These are phyloP conservation scores for Collybia nuda DNA, from an alignment of 768 basidiomycete species.

Conservation along the genomic window DNA sequence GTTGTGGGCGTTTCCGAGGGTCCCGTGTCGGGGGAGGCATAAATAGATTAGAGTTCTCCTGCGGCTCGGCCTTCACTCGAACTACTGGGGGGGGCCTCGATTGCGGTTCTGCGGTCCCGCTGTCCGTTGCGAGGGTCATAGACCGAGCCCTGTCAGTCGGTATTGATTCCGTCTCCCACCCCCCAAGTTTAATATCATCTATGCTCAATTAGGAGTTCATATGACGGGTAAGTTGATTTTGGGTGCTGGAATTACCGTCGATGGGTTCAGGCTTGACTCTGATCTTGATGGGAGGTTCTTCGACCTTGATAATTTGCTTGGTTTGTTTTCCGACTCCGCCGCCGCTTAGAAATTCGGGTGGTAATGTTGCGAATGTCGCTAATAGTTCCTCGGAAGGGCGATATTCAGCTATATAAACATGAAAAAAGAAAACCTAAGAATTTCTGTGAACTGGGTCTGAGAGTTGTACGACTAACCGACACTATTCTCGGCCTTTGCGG, in stretches of 20 bases:
- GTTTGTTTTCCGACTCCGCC: not conserved
- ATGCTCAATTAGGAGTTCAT: not conserved
- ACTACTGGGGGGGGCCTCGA: not conserved
- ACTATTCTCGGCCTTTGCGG: not conserved
- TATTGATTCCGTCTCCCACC: not conserved
- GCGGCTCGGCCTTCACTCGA: conserved; percentile 11
- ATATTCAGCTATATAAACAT: not conserved
- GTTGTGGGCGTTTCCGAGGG: conserved; percentile 3
- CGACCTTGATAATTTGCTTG: not conserved
- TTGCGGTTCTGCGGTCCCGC: not conserved
- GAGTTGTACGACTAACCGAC: not conserved
- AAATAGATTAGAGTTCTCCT: conserved; percentile 1
- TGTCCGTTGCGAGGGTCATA: conserved; percentile 1
- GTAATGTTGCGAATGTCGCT: not conserved
- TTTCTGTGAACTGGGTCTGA: not conserved
- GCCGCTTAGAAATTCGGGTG: not conserved
- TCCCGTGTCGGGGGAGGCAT: not conserved
- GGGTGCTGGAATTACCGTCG: not conserved
- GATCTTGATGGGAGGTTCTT: not conserved
- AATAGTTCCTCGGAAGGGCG: not conserved
- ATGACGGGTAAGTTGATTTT: not conserved
- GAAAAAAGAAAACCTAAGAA: not conserved
- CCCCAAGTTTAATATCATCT: not conserved
- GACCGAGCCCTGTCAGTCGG: not conserved
- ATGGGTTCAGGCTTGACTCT: not conserved